Base-by-base conservation (phyloP, 768 basidiomycete species). In the Mycena indigotica region DNA sequence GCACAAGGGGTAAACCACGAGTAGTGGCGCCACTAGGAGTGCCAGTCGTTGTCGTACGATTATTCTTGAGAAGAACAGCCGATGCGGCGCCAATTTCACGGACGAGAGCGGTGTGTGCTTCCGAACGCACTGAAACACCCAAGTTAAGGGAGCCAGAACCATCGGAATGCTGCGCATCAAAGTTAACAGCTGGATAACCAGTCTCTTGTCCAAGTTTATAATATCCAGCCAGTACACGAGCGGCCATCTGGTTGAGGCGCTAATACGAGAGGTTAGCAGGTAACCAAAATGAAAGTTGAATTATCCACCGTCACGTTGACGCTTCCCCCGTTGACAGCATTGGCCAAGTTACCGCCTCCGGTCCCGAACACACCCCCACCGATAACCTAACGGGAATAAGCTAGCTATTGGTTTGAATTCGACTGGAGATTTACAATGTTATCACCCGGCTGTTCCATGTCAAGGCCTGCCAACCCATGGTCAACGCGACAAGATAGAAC, bases 31-130 rank as follows among this genome's bases (percentile, higher is more conserved):
- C 78, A 16, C 61, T 56, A 2, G 69, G 63, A 3, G 66, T 71
- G 61, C 66, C 76, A 58, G 63, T 73, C 54, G 68, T 52, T 12
- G 58, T 38, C 10, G 71, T 75, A 62, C 79, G 69, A 45, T 77
- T 74, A 67, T 90, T 91, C 74, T 90, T 91, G 19, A 89, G 74
- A 38, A 91, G 69, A n/a, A 90, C 85, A 2, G 85, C 83, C 0
- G 85, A 86, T 0, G 83, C 84, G 0, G 82, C 78, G 4, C 82
- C 89, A 28, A 91, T 85, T 59, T 88, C 81, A 19, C 78, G 76
- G 15, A 79, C 84, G 13, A 89, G 70, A 4, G 80, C 75, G 0
- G 78, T 81, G 60, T 83, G 80, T 0, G 65, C 75, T 8, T 69
- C 72, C 2, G 72, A 75, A 28, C 79, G 73, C 1, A 80, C 79